Evolutionary conservation across 2,329 filamentous ascomycete genomes (phyloP), one percentile per base, ranked within the genome.

Genomic region (Emericellopsis cladophorae): DNA sequence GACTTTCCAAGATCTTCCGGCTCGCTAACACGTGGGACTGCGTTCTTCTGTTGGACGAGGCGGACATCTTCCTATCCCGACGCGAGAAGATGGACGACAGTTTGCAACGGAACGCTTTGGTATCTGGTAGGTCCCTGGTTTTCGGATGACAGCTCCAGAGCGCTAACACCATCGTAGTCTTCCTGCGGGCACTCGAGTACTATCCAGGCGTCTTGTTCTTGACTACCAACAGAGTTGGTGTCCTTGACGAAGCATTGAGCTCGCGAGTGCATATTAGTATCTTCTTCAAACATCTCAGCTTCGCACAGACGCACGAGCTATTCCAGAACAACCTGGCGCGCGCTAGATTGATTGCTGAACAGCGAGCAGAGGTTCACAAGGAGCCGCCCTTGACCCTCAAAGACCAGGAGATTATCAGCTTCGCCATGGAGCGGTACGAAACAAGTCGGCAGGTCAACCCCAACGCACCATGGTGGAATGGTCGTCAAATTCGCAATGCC

Each of bases 241-340:
- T 59, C 40, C 64, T 68, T 36, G 64, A 68, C 50, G 45, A 51
- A n/a, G 65, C 64, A 11, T 66, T 68, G 51, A 58, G 62, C 37
- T 67, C 65, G 41, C 59, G 67, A 15, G 62, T 71, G 37, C 65
- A 64, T 48, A 50, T 72, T 42, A 64, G 70, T 47, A 54, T 72
- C 24, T 53, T 66, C 22, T 71, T 70, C 56, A 51, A 55, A 21
- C 26, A 29, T 7, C 12, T 29, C 9, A 29, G 26, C 26, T 29
- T 29, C 26, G 8, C 26, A 9, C 26, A 29, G 26, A 29, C 26
- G 26, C 26, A 29, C 26, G 26, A 29, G 26, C 26, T 29, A 12
- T 29, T 29, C 26, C 26, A 9, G 26, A 29, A 4, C 26, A 29
- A 29, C 26, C 26, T 29, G 26, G 26, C 26, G 3, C 26, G 26